Evolutionary conservation across 2,329 filamentous ascomycete genomes (phyloP), one percentile per base, ranked within the genome.

Genomic region (Fonsecaea erecta): DNA sequence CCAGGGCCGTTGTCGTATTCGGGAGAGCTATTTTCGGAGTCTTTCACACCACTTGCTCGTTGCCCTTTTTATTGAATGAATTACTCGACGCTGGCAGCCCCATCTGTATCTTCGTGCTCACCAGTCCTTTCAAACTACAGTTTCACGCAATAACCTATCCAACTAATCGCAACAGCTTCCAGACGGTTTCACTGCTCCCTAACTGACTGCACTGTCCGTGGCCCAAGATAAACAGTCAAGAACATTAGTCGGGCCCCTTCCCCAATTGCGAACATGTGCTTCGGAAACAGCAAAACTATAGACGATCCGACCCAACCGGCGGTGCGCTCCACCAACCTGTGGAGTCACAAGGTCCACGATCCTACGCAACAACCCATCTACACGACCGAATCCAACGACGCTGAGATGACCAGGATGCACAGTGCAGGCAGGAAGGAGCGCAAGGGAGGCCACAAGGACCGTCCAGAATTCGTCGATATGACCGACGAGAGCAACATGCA

Each of bases 291-390:
- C 28, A 34, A 32, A 14, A 48, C 65, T n/a, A 28, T 40, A 18
- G 48, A 61, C 46, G 66, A 68, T 35, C 66, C 66, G 3, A 68
- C 66, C 35, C 63, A 68, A 52, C 61, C 65, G n/a, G 60, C 66
- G 2, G 59, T 66, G 26, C 60, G 53, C 34, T 46, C 63, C 21
- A 54, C 54, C 14, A 43, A 43, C 1, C 46, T n/a, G 18, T 46
- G 34, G 26, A 3, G 37, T 40, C 52, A n/a, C 18, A 37, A 66
- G 28, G 32, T 34, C 16, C 2, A 35, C n/a, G 66, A 68, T 24
- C 66, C 66, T 11, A 68, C 66, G 21, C 63, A 68, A 61, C 66
- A 68, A 37, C 63, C 66, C 28, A 62, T 68, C 37, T 52, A 53
- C 32, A 62, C 66, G n/a, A 61, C 64, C 12, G 52, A 66, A 26